These are phyloP conservation scores for Hibiscus trionum DNA, from an alignment of 345 rosid species.

Conservation along the genomic window DNA sequence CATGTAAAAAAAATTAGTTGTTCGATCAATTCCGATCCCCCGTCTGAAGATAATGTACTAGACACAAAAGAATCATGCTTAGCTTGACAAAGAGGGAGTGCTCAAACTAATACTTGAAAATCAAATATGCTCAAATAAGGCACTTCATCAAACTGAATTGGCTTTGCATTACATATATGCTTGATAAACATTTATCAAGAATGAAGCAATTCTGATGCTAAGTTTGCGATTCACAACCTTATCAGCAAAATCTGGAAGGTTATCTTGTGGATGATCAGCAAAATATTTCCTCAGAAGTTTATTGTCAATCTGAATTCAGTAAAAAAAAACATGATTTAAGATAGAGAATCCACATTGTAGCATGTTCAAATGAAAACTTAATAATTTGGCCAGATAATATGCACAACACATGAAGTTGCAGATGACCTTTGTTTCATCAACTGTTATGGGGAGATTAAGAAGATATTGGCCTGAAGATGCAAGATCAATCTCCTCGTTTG, in stretches of 20 bases:
- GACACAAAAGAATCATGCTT: conserved; percentile 1
- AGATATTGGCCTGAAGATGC: conserved; percentile 68
- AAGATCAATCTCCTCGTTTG: conserved; percentile 53
- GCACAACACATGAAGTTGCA: conserved; percentile 5
- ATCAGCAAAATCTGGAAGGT: conserved; percentile 63
- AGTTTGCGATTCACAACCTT: conserved; percentile 34
- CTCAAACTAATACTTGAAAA: neutral
- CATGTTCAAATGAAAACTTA: neutral
- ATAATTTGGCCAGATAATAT: neutral
- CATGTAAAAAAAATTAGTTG: conserved; percentile 43
- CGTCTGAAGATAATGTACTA: conserved; percentile 67
- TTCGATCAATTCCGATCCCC: conserved; percentile 69
- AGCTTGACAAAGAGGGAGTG: neutral
- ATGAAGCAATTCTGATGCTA: neutral
- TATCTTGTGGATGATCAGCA: conserved; percentile 38
- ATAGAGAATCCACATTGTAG: neutral
- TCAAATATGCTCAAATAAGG: neutral
- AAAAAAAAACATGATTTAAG: conserved; percentile 13
- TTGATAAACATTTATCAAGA: neutral
- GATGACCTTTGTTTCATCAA: conserved; percentile 59
- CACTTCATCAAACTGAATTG: neutral
- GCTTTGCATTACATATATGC: neutral
- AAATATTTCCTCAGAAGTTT: conserved; percentile 48
- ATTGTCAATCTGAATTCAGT: conserved; percentile 55
- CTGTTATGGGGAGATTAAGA: conserved; percentile 66